A percentile compares a stretch with the other conserved stretches of the same genome.
Conservation (phyloP, 139 green algal genomes). For the Chlamydomonas urium region DNA sequence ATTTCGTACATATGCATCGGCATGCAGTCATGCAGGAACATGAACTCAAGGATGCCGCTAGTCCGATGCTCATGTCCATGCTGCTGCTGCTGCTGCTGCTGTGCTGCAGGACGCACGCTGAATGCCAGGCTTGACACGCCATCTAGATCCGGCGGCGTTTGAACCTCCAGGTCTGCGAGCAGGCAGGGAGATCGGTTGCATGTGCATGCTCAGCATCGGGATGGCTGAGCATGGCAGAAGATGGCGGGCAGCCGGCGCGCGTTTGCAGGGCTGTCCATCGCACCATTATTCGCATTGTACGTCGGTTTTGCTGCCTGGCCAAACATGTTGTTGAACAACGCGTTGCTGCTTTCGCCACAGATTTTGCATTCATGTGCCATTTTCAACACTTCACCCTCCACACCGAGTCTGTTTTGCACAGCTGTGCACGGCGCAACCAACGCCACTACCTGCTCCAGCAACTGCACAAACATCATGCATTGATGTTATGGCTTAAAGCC, state of each 20-base stretch:
- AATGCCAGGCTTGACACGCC: constrained; percentile 81
- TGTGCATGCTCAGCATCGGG: too few relatives aligned
- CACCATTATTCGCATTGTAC: constrained; percentile 72
- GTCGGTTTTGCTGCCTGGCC: constrained; percentile 3
- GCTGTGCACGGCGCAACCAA: not conserved
- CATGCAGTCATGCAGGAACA: not conserved
- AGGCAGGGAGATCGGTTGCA: too few relatives aligned
- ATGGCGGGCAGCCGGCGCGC: not conserved
- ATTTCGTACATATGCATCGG: not conserved
- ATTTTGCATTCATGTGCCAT: too few relatives aligned
- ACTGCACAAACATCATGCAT: not conserved
- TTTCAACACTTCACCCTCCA: not conserved
- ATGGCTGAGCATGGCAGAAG: not conserved
- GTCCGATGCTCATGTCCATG: not conserved
- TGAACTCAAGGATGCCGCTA: not conserved
- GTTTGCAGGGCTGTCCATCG: not conserved
- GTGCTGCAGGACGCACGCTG: constrained; percentile 33
- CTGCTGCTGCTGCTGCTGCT: not conserved
- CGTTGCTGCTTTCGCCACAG: too few relatives aligned
- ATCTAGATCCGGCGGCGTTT: constrained; percentile 56
- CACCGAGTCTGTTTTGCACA: not conserved
- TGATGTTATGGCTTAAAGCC: not conserved
- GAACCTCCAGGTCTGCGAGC: constrained; percentile 68
- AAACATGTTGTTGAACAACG: too few relatives aligned
- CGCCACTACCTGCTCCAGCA: not conserved